Evolutionary conservation across 78 protist genomes (phyloP), one percentile per base, ranked within the genome.

Genomic region (Cavenderia fasciculata): DNA sequence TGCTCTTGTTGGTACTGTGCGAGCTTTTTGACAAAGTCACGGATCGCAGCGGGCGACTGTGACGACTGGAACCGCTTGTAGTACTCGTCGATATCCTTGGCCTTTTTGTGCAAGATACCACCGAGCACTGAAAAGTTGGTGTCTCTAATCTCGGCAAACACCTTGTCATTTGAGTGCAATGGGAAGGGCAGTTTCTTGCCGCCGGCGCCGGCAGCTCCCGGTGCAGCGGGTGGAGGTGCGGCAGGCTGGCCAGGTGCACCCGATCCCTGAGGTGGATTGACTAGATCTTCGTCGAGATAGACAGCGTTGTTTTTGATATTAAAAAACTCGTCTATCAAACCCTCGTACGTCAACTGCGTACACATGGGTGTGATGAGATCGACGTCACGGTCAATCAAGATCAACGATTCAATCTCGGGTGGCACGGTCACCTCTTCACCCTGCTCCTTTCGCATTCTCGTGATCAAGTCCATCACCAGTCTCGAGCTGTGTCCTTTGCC

Each of bases 271-370:
- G 73, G 61, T 59, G 87, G 87, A 0, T 59, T 49, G 23, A 77
- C 87, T 21, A 77, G 41, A 6, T 44, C 74, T 8, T 77, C 87
- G n/a, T 77, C 70, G 38, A 77, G 36, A 47, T 40, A 62, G 29
- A 77, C 74, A 16, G 87, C 87, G 36, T 77, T 44, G 63, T 47
- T n/a, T 1, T 74, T 21, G 61, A 92, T 77, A 12, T 93, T 87
- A 43, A 74, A 95, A 14, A 86, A 4, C 56, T 94, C 95, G 76
- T 96, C 97, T 21, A 96, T 16, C 61, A 96, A 52, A 2, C 98
- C 98, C 36, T 94, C 97, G 56, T 96, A 96, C n/a, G 98, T 96
- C 2, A 93, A 77, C 29, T 92, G 97, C 19, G 95, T 78, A 33
- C 57, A 40, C 66, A 85, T 44, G 1, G 84, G 82, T 62, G 75